Conservation (phyloP, 2,329 filamentous ascomycete species). For the Neurospora sp. region DNA sequence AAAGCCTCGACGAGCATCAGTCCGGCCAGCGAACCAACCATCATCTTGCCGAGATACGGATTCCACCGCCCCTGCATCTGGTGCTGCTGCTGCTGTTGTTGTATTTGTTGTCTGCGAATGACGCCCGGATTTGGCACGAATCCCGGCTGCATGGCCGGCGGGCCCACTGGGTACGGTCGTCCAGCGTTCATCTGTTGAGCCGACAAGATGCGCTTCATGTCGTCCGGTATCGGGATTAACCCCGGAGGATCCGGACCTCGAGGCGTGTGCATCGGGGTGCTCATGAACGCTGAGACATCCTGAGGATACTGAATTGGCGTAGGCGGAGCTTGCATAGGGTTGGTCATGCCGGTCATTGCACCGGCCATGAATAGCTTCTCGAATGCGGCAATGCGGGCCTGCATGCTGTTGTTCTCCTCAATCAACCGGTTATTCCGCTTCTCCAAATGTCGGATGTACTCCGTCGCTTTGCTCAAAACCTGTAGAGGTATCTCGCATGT, state of each 20-base stretch:
- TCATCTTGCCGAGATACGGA: constrained; percentile 64
- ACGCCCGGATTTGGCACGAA: constrained; percentile 32
- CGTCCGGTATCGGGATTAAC: constrained; percentile 57
- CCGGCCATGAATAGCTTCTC: constrained; percentile 72
- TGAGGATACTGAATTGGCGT: constrained; percentile 43
- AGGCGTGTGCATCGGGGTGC: constrained; percentile 33
- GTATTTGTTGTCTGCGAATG: constrained; percentile 47
- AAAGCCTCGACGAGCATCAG: constrained; percentile 86
- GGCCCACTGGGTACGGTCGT: constrained; percentile 38
- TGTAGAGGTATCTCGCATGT: constrained; percentile 21
- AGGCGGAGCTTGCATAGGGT: constrained; percentile 43
- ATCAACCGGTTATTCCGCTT: constrained; percentile 75
- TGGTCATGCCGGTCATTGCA: constrained; percentile 56
- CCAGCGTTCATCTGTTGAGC: constrained; percentile 42
- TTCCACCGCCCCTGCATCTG: constrained; percentile 43
- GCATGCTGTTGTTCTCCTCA: constrained; percentile 73
- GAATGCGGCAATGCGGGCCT: constrained; percentile 64
- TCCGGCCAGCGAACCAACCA: constrained; percentile 86
- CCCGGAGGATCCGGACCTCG: constrained; percentile 38
- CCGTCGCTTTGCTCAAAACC: constrained; percentile 86
- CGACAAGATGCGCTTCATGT: constrained; percentile 54
- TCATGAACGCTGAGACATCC: constrained; percentile 31
- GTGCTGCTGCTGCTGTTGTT: constrained; percentile 39
- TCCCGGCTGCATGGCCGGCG: constrained; percentile 22
- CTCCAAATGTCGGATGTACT: constrained; percentile 90